Evolutionary conservation across 805 yeast genomes (phyloP), one percentile per base, ranked within the genome.

Genomic region (Candida piceae): DNA sequence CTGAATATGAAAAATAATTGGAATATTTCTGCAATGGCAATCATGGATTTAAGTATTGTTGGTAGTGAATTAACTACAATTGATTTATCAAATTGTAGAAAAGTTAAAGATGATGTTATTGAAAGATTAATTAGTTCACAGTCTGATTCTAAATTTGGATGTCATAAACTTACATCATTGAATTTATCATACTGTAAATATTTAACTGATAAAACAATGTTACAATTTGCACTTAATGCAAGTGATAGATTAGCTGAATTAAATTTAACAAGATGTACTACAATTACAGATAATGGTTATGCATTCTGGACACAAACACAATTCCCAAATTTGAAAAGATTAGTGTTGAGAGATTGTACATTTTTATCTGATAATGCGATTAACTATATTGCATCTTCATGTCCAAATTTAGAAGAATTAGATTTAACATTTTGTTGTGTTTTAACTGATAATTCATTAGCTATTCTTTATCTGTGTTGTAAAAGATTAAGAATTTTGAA

Each of bases 21-120:
- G 90, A 85, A 80, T 47, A 76, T 84, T 7, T 74, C 80, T 41
- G 85, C 87, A 2, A 79, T 81, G 85, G 84, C 89, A 3, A 80
- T 83, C 21, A 80, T 83, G 87, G 90, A 84, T 54, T 58, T 83
- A 29, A 72, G 86, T 1, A 78, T 74, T 2, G 77, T 81, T 22
- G 88, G 88, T 7, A 63, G 67, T 23, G 59, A 69, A 43, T 59
- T 84, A 26, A 75, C 68, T 37, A 78, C 74, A 35, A 63, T 84
- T 16, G 87, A 83, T 54, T 62, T 84, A 29, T 72, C 84, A 8
- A 82, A 84, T 55, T 84, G 90, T 48, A 63, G 88, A 16, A 80
- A 78, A 47, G 86, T 83, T 1, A 66, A 78, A 34, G 93, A 84
- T 53, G 78, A 74, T 47, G 87, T 82, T 4, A 61, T 84, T 27